Percentiles rank a stretch among this genome's conserved stretches.
Conservation (phyloP, 2,329 filamentous ascomycete species). For the Arthrobotrys iridis region DNA sequence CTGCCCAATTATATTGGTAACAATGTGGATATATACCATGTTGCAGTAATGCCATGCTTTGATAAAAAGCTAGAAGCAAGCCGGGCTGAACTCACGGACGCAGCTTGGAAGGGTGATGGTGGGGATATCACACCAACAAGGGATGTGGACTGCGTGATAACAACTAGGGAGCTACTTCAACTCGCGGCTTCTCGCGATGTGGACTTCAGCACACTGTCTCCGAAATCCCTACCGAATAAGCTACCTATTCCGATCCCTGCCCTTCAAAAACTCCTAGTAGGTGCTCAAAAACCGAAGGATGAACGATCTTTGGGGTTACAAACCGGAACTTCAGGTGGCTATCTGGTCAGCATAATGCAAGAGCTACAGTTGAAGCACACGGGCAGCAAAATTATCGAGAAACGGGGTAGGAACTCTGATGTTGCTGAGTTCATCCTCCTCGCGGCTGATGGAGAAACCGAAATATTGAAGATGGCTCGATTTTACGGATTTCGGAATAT, state of each 20-base stretch:
- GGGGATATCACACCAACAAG: conserved; percentile 68
- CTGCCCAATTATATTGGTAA: conserved; percentile 72
- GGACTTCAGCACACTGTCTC: conserved; percentile 70
- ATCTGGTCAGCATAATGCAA: conserved; percentile 83
- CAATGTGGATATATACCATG: conserved; percentile 85
- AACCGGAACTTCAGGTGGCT: conserved; percentile 86
- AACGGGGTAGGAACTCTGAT: conserved; percentile 85
- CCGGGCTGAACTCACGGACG: conserved; percentile 86
- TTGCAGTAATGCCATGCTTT: conserved; percentile 98
- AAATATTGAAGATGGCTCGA: conserved; percentile 76
- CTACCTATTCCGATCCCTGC: conserved; percentile 21
- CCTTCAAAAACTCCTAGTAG: conserved; percentile 13
- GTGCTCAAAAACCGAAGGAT: neutral
- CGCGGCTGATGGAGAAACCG: conserved; percentile 24
- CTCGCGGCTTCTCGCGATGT: conserved; percentile 82
- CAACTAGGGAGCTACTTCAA: conserved; percentile 91
- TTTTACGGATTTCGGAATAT: conserved; percentile 99
- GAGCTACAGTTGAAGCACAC: conserved; percentile 76
- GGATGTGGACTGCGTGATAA: conserved; percentile 98
- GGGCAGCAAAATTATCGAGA: conserved; percentile 75
- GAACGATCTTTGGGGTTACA: conserved; percentile 54
- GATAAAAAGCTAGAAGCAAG: conserved; percentile 99
- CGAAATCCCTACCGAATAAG: conserved; percentile 74
- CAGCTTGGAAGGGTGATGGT: conserved; percentile 69
- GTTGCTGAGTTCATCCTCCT: conserved; percentile 77